A percentile compares a stretch with the other conserved stretches of the same genome.
These are phyloP conservation scores for Cairneyella variabilis DNA, from an alignment of 495 filamentous ascomycete genomes.

Conservation along the genomic window DNA sequence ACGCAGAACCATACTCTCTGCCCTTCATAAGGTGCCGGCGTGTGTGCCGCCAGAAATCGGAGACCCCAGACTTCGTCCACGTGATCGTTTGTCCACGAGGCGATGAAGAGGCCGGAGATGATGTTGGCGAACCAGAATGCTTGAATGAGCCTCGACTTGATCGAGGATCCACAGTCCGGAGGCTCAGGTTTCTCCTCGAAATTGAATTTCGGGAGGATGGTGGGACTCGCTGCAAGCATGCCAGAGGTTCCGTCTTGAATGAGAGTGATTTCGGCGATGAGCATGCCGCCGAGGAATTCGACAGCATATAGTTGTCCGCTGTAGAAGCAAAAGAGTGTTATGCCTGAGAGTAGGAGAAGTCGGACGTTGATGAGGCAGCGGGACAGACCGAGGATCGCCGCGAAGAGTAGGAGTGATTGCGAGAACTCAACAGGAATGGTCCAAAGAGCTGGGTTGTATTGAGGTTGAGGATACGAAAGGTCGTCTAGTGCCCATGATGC, in stretches of 20 bases:
- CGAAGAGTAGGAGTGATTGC: slow-evolving; percentile 61
- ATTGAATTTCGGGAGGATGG: slow-evolving; percentile 16
- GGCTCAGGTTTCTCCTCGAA: slow-evolving; percentile 20
- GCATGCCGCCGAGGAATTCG: slow-evolving; percentile 55
- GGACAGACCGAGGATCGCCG: slow-evolving; percentile 52
- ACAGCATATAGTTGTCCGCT: slow-evolving; percentile 57
- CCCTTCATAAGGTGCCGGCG: slow-evolving; percentile 34
- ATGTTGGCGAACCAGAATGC: slow-evolving; percentile 29
- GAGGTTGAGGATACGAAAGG: slow-evolving; percentile 43
- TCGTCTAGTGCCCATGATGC: slow-evolving; percentile 44
- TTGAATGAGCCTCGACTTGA: slow-evolving; percentile 17
- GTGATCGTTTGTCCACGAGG: slow-evolving; percentile 38
- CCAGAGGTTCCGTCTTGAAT: slow-evolving; percentile 31
- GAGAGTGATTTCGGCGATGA: slow-evolving; percentile 56
- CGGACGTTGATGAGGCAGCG: slow-evolving; percentile 44
- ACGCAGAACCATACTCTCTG: slow-evolving; percentile 49
- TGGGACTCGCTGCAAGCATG: slow-evolving; percentile 7
- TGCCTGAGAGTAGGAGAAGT: slow-evolving; percentile 36
- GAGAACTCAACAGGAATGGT: slow-evolving; percentile 71
- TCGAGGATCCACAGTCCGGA: slow-evolving; percentile 2
- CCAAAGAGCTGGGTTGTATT: slow-evolving; percentile 66
- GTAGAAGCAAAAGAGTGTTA: slow-evolving; percentile 53
- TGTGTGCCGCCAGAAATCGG: slow-evolving; percentile 28
- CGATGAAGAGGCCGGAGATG: slow-evolving; percentile 38
- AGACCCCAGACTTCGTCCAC: slow-evolving; percentile 36